phyloP scores from a whole-genome alignment of 1,284 basidiomycete species.

The Ganoderma leucocontextum region DNA sequence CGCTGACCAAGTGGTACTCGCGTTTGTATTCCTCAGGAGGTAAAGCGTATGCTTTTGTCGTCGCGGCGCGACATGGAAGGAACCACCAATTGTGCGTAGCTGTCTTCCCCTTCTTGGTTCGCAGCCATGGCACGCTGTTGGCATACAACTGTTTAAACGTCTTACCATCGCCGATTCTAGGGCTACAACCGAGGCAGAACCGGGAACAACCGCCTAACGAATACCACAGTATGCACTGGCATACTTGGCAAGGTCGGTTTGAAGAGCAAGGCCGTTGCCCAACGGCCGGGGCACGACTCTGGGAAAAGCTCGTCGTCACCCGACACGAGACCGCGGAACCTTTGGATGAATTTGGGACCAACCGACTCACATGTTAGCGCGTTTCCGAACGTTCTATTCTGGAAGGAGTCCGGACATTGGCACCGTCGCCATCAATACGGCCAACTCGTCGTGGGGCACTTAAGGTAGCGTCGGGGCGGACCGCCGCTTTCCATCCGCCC shows the following conservation, averaged over 20 bases:
- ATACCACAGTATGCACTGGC: not conserved
- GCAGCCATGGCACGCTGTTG: not conserved
- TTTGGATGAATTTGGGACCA: not conserved
- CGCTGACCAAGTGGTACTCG: not conserved
- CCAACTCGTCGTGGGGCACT: not conserved
- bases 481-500: not conserved
- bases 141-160: not conserved
- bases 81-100: not conserved
- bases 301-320: not conserved
- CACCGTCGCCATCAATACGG: not conserved
- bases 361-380: not conserved
- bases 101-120: not conserved
- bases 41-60: not conserved
- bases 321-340: not conserved
- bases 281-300: not conserved
- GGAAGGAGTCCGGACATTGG: not conserved
- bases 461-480: not conserved
- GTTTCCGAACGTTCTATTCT: not conserved
- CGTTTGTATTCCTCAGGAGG: not conserved
- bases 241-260: not conserved
- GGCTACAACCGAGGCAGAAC: not conserved
- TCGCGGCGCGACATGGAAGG: not conserved
- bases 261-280: not conserved
- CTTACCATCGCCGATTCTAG: not conserved
- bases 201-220: not conserved